phyloP scores from a whole-genome alignment of 192 early-diverging fungal genomes.

The Mortierella alpina region DNA sequence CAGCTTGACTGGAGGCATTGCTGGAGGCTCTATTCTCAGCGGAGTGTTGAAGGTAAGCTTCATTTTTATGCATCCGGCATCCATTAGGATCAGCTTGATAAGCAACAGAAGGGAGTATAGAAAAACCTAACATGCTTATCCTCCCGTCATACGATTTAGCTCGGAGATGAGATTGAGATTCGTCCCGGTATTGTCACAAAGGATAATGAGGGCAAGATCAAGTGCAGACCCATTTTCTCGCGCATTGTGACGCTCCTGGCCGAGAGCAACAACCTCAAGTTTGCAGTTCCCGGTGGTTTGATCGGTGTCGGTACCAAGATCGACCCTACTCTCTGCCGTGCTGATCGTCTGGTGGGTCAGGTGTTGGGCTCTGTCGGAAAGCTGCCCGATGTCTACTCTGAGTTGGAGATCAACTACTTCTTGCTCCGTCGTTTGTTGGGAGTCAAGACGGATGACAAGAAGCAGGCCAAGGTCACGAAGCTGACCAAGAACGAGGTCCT shows the following conservation, averaged over 20 bases:
- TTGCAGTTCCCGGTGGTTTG: slow-evolving; percentile 99
- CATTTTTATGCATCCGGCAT: too few relatives aligned
- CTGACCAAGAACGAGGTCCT: slow-evolving; percentile 93
- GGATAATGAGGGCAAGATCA: slow-evolving; percentile 85
- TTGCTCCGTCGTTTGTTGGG: slow-evolving; percentile 95
- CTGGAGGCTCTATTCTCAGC: slow-evolving; percentile 94
- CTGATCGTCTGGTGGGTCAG: slow-evolving; percentile 95
- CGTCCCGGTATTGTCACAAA: slow-evolving; percentile 95
- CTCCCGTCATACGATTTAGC: slow-evolving; percentile 31
- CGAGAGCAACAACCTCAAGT: slow-evolving; percentile 91
- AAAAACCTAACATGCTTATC: too few relatives aligned
- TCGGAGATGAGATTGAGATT: slow-evolving; percentile 97
- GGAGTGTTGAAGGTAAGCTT: slow-evolving; percentile 80
- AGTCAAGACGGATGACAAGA: slow-evolving; percentile 98
- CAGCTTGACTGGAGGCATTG: slow-evolving; percentile 96
- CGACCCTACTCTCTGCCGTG: slow-evolving; percentile 96
- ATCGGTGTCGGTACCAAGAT: slow-evolving; percentile 97
- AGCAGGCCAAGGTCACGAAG: slow-evolving; percentile 96
- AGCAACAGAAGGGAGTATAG: too few relatives aligned
- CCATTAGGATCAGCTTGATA: too few relatives aligned
- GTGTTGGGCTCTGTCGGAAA: slow-evolving; percentile 93
- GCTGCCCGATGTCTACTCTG: slow-evolving; percentile 92
- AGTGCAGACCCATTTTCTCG: slow-evolving; percentile 89
- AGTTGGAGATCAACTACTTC: slow-evolving; percentile 97
- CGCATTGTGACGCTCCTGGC: slow-evolving; percentile 89